phyloP scores from a whole-genome alignment of 345 rosid species.

The Gossypium stocksii region DNA sequence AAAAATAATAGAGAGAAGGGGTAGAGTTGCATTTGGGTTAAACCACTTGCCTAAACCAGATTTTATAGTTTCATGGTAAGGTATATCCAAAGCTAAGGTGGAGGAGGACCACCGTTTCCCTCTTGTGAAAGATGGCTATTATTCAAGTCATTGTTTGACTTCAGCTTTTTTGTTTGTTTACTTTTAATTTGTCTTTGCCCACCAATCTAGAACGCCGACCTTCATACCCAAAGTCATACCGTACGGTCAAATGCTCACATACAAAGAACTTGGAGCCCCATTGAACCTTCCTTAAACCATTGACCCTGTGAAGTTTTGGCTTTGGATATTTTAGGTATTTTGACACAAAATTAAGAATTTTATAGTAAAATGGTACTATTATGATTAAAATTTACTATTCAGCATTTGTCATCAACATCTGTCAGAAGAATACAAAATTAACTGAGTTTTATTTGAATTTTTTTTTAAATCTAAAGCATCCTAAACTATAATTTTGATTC shows the following conservation, averaged over 20 bases:
- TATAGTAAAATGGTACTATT: no score
- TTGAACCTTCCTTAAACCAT: neutral
- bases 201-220: slow-evolving; percentile 14
- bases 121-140: neutral
- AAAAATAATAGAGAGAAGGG: neutral
- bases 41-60: neutral
- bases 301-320: neutral
- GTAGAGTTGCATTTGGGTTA: neutral
- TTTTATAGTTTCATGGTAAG: no score
- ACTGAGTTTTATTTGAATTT: no score
- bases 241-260: neutral
- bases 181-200: neutral
- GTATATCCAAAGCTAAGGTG: no score
- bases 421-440: no score
- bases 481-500: no score
- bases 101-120: no score
- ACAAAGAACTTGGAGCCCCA: neutral
- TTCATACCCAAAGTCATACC: neutral
- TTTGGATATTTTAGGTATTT: neutral
- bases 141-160: slow-evolving; percentile 3
- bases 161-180: neutral
- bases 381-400: no score
- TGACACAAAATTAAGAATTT: neutral
- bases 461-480: no score
- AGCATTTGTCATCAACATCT: neutral